Percentiles rank a stretch among this genome's conserved stretches.
Evolutionary conservation across 164 flowering plant genomes (phyloP).

Genomic region (Vitis riparia): DNA sequence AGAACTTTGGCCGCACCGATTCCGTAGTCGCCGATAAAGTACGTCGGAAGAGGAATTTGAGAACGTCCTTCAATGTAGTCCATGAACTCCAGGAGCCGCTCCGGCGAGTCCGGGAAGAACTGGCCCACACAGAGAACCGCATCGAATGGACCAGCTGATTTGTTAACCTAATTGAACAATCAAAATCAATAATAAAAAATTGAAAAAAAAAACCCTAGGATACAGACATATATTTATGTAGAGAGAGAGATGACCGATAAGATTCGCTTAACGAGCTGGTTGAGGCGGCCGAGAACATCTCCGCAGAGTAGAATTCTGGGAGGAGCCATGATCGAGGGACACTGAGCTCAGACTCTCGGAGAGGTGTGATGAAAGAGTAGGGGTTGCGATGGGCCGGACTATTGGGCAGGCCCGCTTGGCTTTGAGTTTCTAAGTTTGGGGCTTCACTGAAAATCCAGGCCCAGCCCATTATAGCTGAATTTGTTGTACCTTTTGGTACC

Average conservation of each 20-base stretch:
- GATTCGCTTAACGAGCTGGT: slow-evolving; percentile 84
- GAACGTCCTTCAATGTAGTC: slow-evolving; percentile 63
- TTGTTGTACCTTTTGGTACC: no score
- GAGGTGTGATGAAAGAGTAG: no score
- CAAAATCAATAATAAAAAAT: neutral
- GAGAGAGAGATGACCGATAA: slow-evolving; percentile 42
- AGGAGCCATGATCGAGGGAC: slow-evolving; percentile 48
- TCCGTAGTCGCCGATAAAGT: slow-evolving; percentile 93
- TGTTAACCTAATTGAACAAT: slow-evolving; percentile 58
- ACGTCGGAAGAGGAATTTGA: slow-evolving; percentile 73
- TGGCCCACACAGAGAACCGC: slow-evolving; percentile 90
- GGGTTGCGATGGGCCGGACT: neutral
- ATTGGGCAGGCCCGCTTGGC: no score
- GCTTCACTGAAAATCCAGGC: no score
- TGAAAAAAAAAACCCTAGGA: slow-evolving; percentile 11
- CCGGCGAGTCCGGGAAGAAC: slow-evolving; percentile 83
- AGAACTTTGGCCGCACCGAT: slow-evolving; percentile 63
- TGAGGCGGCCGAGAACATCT: slow-evolving; percentile 82
- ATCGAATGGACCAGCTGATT: slow-evolving; percentile 92
- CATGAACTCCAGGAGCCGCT: slow-evolving; percentile 56
- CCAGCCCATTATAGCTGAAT: no score
- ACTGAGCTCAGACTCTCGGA: no score
- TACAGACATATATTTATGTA: slow-evolving; percentile 12
- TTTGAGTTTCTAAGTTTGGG: no score
- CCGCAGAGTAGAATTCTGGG: slow-evolving; percentile 89